These are phyloP conservation scores for Zalaria obscura DNA, from an alignment of 2,329 filamentous ascomycete genomes.

Conservation along the genomic window DNA sequence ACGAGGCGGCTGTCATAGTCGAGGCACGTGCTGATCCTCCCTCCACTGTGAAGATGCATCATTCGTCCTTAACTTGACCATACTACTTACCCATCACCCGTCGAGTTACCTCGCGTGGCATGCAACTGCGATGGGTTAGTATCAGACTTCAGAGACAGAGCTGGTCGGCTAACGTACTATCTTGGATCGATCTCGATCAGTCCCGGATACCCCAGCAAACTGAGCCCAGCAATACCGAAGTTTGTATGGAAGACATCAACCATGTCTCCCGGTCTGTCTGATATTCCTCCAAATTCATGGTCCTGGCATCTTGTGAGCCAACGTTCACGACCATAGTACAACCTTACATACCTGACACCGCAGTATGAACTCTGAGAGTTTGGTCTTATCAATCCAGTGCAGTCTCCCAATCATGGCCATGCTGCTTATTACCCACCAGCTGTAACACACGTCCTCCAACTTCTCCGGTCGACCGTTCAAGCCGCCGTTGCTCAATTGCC, in stretches of 20 bases:
- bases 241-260: slow-evolving; percentile 94
- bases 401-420: slow-evolving; percentile 74
- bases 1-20: no score
- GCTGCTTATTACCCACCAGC: slow-evolving; percentile 95
- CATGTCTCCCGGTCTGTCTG: slow-evolving; percentile 84
- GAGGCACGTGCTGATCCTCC: no score
- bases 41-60: no score
- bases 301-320: slow-evolving; percentile 36
- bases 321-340: slow-evolving; percentile 13
- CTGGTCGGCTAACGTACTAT: slow-evolving; percentile 43
- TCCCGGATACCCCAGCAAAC: slow-evolving; percentile 63
- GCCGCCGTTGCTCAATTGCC: slow-evolving; percentile 75
- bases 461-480: slow-evolving; percentile 94
- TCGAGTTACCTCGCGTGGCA: slow-evolving; percentile 50
- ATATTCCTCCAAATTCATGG: slow-evolving; percentile 65
- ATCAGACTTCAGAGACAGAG: no score
- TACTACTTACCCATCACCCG: slow-evolving; percentile 35
- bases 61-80: not conserved
- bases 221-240: slow-evolving; percentile 80
- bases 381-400: slow-evolving; percentile 84
- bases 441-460: slow-evolving; percentile 92
- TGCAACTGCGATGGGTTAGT: slow-evolving; percentile 14
- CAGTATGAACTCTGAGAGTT: slow-evolving; percentile 70
- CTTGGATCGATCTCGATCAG: slow-evolving; percentile 72
- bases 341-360: slow-evolving; percentile 48